Evolutionary conservation across 441 rosid species (phyloP), one percentile per base, ranked within the genome.

Genomic region (Omphalea diandra): DNA sequence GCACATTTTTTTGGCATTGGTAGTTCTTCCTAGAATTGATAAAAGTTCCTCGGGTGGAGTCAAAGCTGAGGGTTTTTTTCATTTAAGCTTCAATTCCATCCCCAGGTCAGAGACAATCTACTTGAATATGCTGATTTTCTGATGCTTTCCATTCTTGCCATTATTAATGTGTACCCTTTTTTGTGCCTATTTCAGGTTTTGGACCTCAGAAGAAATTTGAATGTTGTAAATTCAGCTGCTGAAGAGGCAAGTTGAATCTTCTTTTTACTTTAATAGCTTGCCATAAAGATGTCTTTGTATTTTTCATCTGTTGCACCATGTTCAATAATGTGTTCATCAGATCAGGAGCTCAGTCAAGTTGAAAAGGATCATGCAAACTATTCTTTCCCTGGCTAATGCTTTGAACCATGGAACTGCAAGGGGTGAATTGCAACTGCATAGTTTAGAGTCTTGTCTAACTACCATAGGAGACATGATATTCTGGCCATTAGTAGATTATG

Each of bases 321-420:
- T 69, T 57, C 67, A 70, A 62, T 63, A 57, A 60, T 72, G 61
- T 72, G 46, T 47, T 65, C 73, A 61, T 75, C 89, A 94, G 98
- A 82, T 90, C 72, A 86, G 90, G 78, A 79, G 83, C 73, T 94
- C 97, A 5, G 79, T 56, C 69, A 94, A 90, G 82, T 78, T 94
- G 81, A 94, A 83, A 84, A 82, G 92, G 82, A 85, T 91, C 67
- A 86, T 94, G 97, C 97, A 91, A 78, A 85, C 91, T 62, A 87
- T 94, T 80, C 98, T 94, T 73, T 88, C 92, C 68, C 75, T 94
- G 75, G 98, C 97, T 53, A 94, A 91, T 80, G 97, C 97, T 44
- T 83, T 93, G 84, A 93, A 93, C 86, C 94, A 88, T 29, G 98
- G 98, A 78, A 91, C 97, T 77, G 96, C 98, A 63, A 85, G 98